Evolutionary conservation across 2,329 filamentous ascomycete species (phyloP).

Genomic region (Penicillium decumbens): DNA sequence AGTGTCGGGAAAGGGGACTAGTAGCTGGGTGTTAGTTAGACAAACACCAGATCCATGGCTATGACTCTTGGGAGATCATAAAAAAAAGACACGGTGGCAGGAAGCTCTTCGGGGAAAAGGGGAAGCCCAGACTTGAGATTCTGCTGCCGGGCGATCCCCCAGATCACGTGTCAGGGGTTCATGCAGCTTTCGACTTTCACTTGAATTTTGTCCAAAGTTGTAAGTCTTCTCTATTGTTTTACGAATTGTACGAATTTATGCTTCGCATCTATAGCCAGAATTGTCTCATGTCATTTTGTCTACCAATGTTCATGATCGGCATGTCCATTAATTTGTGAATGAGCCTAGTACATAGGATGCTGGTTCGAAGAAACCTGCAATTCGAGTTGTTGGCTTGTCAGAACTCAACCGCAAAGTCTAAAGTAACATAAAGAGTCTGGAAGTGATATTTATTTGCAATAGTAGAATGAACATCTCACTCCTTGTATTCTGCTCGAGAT

Average conservation of each 20-base stretch:
- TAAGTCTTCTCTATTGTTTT: neutral
- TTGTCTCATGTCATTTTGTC: neutral
- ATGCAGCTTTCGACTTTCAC: neutral
- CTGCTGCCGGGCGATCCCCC: constrained; percentile 14
- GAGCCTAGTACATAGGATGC: neutral
- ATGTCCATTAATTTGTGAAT: neutral
- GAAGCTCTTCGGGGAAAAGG: constrained; percentile 17
- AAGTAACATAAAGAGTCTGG: too few species aligned
- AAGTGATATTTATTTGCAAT: too few species aligned
- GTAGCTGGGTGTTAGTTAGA: neutral
- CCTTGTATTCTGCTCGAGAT: too few species aligned
- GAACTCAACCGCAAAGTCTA: too few species aligned
- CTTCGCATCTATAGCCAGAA: neutral
- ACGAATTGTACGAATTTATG: too few species aligned
- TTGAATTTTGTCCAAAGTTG: neutral
- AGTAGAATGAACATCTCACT: too few species aligned
- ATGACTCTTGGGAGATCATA: neutral
- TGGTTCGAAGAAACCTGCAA: neutral
- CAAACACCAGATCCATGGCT: neutral
- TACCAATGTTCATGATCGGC: neutral
- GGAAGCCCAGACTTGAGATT: constrained; percentile 15
- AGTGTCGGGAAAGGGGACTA: neutral
- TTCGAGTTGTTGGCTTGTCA: neutral
- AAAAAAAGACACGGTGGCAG: constrained; percentile 25
- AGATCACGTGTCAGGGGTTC: constrained; percentile 17